phyloP scores from a whole-genome alignment of 2,329 filamentous ascomycete species.

The Microsporum canis region DNA sequence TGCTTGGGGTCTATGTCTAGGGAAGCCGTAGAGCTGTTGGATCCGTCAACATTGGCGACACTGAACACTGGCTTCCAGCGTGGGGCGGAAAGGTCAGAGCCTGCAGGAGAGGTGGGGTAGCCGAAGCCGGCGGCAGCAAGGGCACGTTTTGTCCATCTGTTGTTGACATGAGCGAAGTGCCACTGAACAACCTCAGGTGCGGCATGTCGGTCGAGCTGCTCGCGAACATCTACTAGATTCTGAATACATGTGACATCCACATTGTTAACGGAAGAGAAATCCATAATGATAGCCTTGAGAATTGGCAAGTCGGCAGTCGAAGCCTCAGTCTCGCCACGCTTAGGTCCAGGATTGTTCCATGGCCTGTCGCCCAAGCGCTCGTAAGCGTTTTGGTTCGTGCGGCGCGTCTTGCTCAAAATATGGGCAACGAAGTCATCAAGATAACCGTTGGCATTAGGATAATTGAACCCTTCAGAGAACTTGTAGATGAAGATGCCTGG shows the following conservation, averaged over 20 bases:
- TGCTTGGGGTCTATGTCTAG: slow-evolving; percentile 43
- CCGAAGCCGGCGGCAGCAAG: slow-evolving; percentile 82
- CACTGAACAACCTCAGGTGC: slow-evolving; percentile 75
- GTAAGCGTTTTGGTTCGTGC: slow-evolving; percentile 60
- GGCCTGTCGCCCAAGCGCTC: slow-evolving; percentile 63
- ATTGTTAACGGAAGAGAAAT: slow-evolving; percentile 88
- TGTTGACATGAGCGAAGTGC: slow-evolving; percentile 91
- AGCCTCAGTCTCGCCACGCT: slow-evolving; percentile 42
- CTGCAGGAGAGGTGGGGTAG: slow-evolving; percentile 51
- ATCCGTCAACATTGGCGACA: slow-evolving; percentile 73
- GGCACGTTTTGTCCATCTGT: slow-evolving; percentile 87
- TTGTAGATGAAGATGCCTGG: slow-evolving; percentile 94
- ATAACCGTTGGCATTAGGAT: slow-evolving; percentile 83
- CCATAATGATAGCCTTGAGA: slow-evolving; percentile 80
- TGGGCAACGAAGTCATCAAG: slow-evolving; percentile 64
- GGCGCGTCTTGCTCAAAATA: slow-evolving; percentile 60
- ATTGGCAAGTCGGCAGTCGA: slow-evolving; percentile 48
- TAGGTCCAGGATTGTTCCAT: slow-evolving; percentile 86
- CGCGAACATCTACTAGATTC: slow-evolving; percentile 84
- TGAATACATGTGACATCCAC: slow-evolving; percentile 89
- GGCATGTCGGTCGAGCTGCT: slow-evolving; percentile 80
- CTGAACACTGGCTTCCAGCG: slow-evolving; percentile 94
- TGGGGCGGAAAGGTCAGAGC: slow-evolving; percentile 39
- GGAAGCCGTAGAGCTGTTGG: slow-evolving; percentile 57
- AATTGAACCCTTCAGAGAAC: slow-evolving; percentile 91